Conservation (phyloP, 108 stramenopile genomes). For the Skeletonema menzelii region DNA sequence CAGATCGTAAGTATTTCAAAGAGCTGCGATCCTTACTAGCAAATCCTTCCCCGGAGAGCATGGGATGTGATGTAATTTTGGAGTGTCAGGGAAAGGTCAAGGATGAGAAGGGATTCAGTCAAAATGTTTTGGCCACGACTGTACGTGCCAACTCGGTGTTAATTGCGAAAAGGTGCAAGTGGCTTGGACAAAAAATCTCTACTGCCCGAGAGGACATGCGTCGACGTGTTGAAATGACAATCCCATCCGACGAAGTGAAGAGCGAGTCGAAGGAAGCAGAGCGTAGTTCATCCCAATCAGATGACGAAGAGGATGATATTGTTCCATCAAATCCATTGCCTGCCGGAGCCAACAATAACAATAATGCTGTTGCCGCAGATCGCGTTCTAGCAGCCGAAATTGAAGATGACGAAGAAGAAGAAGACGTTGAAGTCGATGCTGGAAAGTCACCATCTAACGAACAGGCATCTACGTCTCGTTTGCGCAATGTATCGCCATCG, state of each 20-base stretch:
- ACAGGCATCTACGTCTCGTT: neutral
- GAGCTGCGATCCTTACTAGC: constrained; percentile 58
- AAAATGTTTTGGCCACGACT: constrained; percentile 58
- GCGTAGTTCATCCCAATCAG: constrained; percentile 23
- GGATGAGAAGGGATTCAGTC: constrained; percentile 70
- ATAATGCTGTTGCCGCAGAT: constrained; percentile 15
- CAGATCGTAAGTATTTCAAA: constrained; percentile 68
- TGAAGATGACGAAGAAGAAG: constrained; percentile 67
- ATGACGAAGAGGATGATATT: constrained; percentile 60
- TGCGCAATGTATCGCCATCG: constrained; percentile 7
- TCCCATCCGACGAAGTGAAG: constrained; percentile 21
- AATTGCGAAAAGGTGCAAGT: constrained; percentile 67
- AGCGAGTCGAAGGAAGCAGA: constrained; percentile 29
- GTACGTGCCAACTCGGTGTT: constrained; percentile 67
- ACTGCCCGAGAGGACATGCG: constrained; percentile 46
- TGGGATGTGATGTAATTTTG: constrained; percentile 61
- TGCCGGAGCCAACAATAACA: constrained; percentile 18
- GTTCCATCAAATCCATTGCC: constrained; percentile 20
- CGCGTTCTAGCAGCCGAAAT: constrained; percentile 43
- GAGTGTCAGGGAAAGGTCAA: constrained; percentile 71
- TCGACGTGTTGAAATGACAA: constrained; percentile 31
- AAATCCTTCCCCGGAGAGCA: constrained; percentile 28
- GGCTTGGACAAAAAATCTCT: constrained; percentile 62
- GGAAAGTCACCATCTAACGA: neutral
- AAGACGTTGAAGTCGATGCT: constrained; percentile 45